These are phyloP conservation scores for Stygiomarasmius scandens DNA, from an alignment of 1,284 basidiomycete species.

Conservation along the genomic window DNA sequence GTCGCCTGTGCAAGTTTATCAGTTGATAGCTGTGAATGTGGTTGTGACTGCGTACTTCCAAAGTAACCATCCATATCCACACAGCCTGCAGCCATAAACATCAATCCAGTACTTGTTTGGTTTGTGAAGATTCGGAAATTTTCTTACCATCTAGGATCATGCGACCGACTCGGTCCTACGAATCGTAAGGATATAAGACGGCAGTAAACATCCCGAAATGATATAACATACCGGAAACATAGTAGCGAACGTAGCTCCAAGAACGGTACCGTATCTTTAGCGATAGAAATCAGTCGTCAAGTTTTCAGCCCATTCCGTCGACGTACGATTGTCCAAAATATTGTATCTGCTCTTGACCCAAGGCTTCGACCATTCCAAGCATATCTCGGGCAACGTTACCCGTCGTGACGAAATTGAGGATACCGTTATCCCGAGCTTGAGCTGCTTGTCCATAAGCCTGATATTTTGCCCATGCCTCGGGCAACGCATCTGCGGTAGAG, in stretches of 20 bases:
- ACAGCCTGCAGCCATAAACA: constrained; percentile 27
- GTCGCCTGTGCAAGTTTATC: no score
- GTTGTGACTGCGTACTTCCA: constrained; percentile 18
- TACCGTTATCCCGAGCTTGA: constrained; percentile 31
- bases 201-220: neutral
- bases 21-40: no score
- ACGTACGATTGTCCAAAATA: constrained; percentile 59
- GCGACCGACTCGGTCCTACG: constrained; percentile 41
- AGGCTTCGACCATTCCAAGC: constrained; percentile 46
- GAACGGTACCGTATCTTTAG: constrained; percentile 45
- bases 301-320: no score
- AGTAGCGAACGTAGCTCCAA: constrained; percentile 48
- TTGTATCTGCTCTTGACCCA: constrained; percentile 46
- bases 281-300: neutral
- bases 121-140: neutral
- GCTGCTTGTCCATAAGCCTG: constrained; percentile 33
- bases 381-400: constrained; percentile 51
- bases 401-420: constrained; percentile 43
- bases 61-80: constrained; percentile 40
- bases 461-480: constrained; percentile 33
- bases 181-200: neutral
- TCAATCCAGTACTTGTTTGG: neutral
- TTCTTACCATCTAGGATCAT: constrained; percentile 36
- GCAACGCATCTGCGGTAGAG: constrained; percentile 25
- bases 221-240: constrained; percentile 46